A percentile compares a stretch with the other conserved stretches of the same genome.
Evolutionary conservation across 1,284 basidiomycete genomes (phyloP).

Genomic region (Grifola frondosa): DNA sequence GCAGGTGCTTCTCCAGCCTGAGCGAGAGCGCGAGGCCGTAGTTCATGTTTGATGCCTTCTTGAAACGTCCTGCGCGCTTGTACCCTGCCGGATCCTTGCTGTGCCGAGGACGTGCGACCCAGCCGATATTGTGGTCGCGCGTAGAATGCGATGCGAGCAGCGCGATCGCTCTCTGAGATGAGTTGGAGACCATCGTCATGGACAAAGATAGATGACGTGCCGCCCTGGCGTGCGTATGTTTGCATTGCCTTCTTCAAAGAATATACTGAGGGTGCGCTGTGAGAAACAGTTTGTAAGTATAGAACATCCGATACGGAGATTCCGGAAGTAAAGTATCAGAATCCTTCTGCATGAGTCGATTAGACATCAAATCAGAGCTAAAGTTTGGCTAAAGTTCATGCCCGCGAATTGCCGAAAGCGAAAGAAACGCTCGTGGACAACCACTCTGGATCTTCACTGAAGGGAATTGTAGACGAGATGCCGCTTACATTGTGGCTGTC

Average conservation of each 20-base stretch:
- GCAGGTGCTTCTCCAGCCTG: constrained; percentile 49
- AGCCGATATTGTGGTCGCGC: constrained; percentile 54
- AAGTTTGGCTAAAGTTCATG: too few relatives aligned
- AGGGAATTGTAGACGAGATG: too few relatives aligned
- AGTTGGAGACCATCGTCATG: constrained; percentile 70
- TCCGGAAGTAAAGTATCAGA: background rate
- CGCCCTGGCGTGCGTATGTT: constrained; percentile 81
- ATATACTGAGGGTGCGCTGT: constrained; percentile 70
- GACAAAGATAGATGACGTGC: constrained; percentile 72
- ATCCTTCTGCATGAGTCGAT: too few relatives aligned
- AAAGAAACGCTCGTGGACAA: too few relatives aligned
- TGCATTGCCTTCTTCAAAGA: constrained; percentile 86
- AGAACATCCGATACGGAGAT: constrained; percentile 2
- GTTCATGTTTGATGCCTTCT: constrained; percentile 64
- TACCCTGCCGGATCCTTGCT: constrained; percentile 42
- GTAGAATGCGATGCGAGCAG: constrained; percentile 45
- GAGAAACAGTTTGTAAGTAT: background rate
- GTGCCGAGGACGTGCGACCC: constrained; percentile 55
- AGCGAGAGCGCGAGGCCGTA: constrained; percentile 51
- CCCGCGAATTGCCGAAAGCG: too few relatives aligned
- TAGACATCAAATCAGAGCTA: too few relatives aligned
- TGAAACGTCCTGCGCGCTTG: constrained; percentile 57
- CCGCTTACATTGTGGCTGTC: constrained; percentile 62
- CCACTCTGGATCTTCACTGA: too few relatives aligned
- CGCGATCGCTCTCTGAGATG: constrained; percentile 35